Conservation (phyloP, 306 rosid genomes). For the Pyrus pyrifolia region DNA sequence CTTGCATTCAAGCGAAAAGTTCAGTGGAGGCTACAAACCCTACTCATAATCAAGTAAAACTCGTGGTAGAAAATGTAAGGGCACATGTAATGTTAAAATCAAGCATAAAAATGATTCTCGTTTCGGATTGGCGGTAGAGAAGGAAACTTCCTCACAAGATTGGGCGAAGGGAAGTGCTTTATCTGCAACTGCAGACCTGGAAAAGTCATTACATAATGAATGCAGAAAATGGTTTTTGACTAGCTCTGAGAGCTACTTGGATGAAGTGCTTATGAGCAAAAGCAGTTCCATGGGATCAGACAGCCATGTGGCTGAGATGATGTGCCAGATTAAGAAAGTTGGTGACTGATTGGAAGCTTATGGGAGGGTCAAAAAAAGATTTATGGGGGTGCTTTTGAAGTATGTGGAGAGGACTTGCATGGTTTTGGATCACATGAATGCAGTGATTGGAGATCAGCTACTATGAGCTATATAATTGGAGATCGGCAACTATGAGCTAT, state of each 20-base stretch:
- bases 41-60: too few relatives aligned
- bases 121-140: background rate
- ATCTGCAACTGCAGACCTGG: constrained; percentile 10
- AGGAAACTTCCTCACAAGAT: background rate
- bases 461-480: background rate
- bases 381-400: constrained; percentile 26
- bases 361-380: constrained; percentile 34
- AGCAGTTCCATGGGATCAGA: constrained; percentile 15
- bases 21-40: too few relatives aligned
- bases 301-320: constrained; percentile 21
- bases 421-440: constrained; percentile 18
- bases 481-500: too few relatives aligned
- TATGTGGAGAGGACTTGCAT: constrained; percentile 32
- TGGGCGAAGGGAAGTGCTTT: constrained; percentile 25
- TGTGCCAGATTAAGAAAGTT: constrained; percentile 33
- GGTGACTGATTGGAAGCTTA: constrained; percentile 29
- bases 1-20: too few relatives aligned
- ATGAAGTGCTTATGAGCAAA: constrained; percentile 18
- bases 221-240: constrained; percentile 28
- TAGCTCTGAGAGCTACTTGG: constrained; percentile 23
- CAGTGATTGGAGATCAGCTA: background rate
- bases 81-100: too few relatives aligned
- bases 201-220: constrained; percentile 18
- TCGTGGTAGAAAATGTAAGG: too few relatives aligned
- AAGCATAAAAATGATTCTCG: too few relatives aligned